Base-by-base conservation (phyloP, 345 rosid genomes). In the Psidium friedrichsthalianum region DNA sequence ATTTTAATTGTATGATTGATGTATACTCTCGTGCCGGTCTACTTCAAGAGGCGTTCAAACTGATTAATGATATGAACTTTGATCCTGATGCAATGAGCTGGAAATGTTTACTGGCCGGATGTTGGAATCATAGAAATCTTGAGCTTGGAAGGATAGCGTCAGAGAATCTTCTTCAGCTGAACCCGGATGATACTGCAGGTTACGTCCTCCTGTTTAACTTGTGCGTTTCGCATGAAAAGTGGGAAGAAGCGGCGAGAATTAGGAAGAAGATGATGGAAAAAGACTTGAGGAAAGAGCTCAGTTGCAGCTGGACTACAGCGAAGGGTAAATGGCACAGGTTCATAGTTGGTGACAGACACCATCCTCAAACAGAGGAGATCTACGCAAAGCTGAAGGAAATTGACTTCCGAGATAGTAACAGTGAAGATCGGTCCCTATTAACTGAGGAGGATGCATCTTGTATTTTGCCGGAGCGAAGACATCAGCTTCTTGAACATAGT, bases 71-170 rank as follows among this genome's bases (percentile, higher is more conserved):
- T 44, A 92, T 94, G 94, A 94, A 94, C 58, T 93, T 92, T 81
- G 85, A 90, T 25, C 92, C 97, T 22, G 91, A 93, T 88, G 92
- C 93, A 81, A 91, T 89, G 93, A 94, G 96, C 85, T 94, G 97
- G 96, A 95, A 92, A 90, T 93, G 96, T 86, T 88, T 94, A 74
- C 88, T 94, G 80, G 90, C 96, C 57, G 97, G 97, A 61, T 95
- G 98, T 87, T 94, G 95, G 95, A 92, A 91, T 36, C 92, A 90
- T 82, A 88, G 87, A 86, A 91, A 94, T 91, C 92, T 93, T 47
- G 92, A 92, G 82, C 89, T 95, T 18, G 98, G 98, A 36, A 61
- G 92, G 88, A 81, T 92, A 18, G 98, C 93, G 51, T 93, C 96
- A 27, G 90, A 90, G 86, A 91, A 92, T 86, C 93, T 95, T 86